These are phyloP conservation scores for Hapsidospora chrysogenum DNA, from an alignment of 495 filamentous ascomycete genomes.

Conservation along the genomic window DNA sequence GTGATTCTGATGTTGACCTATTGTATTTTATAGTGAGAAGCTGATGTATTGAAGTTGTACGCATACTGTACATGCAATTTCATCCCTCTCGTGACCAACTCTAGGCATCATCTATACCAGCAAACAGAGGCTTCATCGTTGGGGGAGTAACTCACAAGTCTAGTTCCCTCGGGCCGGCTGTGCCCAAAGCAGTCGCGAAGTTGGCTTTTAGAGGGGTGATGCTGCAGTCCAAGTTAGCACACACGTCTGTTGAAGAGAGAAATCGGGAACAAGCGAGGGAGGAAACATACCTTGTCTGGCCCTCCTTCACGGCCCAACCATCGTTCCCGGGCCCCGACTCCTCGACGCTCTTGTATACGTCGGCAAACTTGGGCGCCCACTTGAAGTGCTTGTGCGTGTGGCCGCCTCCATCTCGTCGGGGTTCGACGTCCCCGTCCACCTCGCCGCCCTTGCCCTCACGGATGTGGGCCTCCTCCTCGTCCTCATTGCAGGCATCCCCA, in stretches of 20 bases:
- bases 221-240: conserved; percentile 25
- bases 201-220: conserved; percentile 84
- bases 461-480: conserved; percentile 47
- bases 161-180: conserved; percentile 50
- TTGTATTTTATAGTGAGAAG: conserved; percentile 1
- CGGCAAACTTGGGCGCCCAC: conserved; percentile 76
- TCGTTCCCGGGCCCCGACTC: conserved; percentile 71
- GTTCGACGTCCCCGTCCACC: conserved; percentile 7
- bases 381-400: conserved; percentile 76
- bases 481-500: conserved; percentile 38
- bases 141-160: conserved; percentile 64
- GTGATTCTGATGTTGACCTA: background rate
- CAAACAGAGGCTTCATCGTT: too few species aligned
- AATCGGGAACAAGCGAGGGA: too few species aligned
- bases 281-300: conserved; percentile 61
- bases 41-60: conserved; percentile 1
- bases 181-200: conserved; percentile 63
- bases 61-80: background rate
- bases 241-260: too few species aligned
- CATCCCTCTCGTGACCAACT: too few species aligned
- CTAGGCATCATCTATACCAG: too few species aligned
- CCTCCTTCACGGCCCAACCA: conserved; percentile 83
- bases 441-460: conserved; percentile 39
- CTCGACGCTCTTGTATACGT: conserved; percentile 74
- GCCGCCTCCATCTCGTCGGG: too few species aligned